Conservation (phyloP, 345 rosid species). For the Eucalyptus camaldulensis region DNA sequence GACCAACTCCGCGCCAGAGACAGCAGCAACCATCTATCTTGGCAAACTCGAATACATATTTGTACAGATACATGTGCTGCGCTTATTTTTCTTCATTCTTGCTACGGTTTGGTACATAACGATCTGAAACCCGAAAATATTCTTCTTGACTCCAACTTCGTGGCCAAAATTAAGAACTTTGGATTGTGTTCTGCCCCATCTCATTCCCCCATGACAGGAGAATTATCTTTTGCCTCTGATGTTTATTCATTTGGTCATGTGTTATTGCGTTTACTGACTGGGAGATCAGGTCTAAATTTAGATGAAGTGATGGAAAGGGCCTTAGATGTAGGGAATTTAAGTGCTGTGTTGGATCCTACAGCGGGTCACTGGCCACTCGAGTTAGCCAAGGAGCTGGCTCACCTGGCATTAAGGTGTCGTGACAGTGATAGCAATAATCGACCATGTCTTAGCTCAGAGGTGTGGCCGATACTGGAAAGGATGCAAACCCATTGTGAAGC, state of each 20-base stretch:
- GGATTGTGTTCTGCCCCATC: slow-evolving; percentile 32
- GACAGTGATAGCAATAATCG: slow-evolving; percentile 49
- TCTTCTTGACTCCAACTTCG: slow-evolving; percentile 67
- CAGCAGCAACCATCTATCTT: slow-evolving; percentile 62
- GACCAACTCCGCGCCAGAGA: slow-evolving; percentile 58
- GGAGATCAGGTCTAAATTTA: slow-evolving; percentile 48
- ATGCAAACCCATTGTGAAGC: slow-evolving; percentile 29
- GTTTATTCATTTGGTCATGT: slow-evolving; percentile 78
- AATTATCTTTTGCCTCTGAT: slow-evolving; percentile 69
- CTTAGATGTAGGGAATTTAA: slow-evolving; percentile 38
- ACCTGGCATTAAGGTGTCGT: slow-evolving; percentile 74
- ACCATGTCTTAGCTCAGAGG: slow-evolving; percentile 71
- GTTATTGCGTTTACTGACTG: slow-evolving; percentile 63
- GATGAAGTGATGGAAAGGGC: slow-evolving; percentile 53
- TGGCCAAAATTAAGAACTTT: slow-evolving; percentile 73
- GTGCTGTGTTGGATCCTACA: slow-evolving; percentile 52
- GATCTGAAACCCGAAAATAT: slow-evolving; percentile 66
- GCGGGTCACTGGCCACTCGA: slow-evolving; percentile 95
- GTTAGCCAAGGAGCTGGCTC: slow-evolving; percentile 67
- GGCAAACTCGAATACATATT: slow-evolving; percentile 73
- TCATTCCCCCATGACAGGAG: slow-evolving; percentile 10
- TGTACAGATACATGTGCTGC: slow-evolving; percentile 69
- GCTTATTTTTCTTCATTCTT: slow-evolving; percentile 78
- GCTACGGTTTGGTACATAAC: slow-evolving; percentile 59
- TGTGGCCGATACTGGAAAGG: slow-evolving; percentile 73